Evolutionary conservation across 2,329 filamentous ascomycete species (phyloP).

Genomic region (Xylariaceae sp.): DNA sequence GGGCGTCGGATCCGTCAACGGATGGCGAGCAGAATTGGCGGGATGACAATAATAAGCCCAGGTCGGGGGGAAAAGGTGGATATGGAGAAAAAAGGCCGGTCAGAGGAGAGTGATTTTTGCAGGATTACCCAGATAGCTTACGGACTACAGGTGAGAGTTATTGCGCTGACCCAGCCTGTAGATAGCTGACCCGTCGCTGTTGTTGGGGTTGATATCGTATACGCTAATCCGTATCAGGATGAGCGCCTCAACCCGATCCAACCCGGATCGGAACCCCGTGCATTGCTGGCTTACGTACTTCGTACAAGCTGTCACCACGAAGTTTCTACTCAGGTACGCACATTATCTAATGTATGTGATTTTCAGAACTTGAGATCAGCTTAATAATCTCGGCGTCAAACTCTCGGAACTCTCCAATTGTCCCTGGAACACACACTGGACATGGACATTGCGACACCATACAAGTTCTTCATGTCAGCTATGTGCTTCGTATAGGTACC

Average conservation of each 20-base stretch:
- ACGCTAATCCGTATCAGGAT: neutral
- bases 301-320: neutral
- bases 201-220: neutral
- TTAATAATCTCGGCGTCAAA: too few species aligned
- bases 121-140: constrained; percentile 4
- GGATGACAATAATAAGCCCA: neutral
- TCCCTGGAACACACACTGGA: too few species aligned
- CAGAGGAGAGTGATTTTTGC: constrained; percentile 27
- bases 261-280: neutral
- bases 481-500: too few species aligned
- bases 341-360: too few species aligned
- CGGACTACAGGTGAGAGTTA: neutral
- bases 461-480: too few species aligned
- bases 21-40: constrained; percentile 5
- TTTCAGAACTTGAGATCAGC: too few species aligned
- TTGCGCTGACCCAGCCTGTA: constrained; percentile 21
- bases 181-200: neutral
- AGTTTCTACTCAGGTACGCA: neutral
- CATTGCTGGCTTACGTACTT: neutral
- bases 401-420: too few species aligned
- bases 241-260: neutral
- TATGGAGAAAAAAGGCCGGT: constrained; percentile 1
- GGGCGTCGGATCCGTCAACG: constrained; percentile 21
- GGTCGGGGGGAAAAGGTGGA: constrained; percentile 5
- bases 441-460: too few species aligned